These are phyloP conservation scores for Piper betle DNA, from an alignment of 164 flowering plant species.

Conservation along the genomic window DNA sequence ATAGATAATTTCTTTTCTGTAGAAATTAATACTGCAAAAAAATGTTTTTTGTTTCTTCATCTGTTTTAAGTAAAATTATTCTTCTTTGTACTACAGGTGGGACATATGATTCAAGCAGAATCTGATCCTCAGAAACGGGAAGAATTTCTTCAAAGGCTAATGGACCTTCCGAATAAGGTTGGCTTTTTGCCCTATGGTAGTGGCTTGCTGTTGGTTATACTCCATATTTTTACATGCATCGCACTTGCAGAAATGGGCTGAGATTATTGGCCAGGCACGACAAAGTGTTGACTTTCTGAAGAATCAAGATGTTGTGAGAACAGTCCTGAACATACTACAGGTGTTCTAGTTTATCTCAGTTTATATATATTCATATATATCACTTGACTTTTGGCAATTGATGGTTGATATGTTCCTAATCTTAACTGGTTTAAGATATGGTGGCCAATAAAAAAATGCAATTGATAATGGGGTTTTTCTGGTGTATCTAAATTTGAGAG, in stretches of 20 bases:
- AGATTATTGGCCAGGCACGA: constrained; percentile 93
- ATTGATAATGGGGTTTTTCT: too few species aligned
- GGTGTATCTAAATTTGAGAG: background rate
- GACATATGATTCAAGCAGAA: constrained; percentile 94
- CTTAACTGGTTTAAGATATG: too few species aligned
- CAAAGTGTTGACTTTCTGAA: constrained; percentile 75
- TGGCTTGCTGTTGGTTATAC: background rate
- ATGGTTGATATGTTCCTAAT: too few species aligned
- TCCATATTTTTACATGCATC: background rate
- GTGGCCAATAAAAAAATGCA: too few species aligned
- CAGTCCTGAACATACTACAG: too few species aligned
- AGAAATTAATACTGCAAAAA: too few species aligned
- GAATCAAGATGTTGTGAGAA: constrained; percentile 53
- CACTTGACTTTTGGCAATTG: too few species aligned
- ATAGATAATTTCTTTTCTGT: too few species aligned
- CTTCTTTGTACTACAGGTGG: constrained; percentile 40
- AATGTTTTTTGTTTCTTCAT: too few species aligned
- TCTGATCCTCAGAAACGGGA: constrained; percentile 90
- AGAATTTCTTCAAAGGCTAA: constrained; percentile 79
- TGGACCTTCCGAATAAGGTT: constrained; percentile 94
- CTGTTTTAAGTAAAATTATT: background rate
- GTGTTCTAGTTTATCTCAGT: too few species aligned
- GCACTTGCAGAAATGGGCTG: constrained; percentile 79
- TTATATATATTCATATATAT: too few species aligned
- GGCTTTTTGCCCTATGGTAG: background rate